Conservation (phyloP, 1,284 basidiomycete species). For the Apiotrichum sp. region DNA sequence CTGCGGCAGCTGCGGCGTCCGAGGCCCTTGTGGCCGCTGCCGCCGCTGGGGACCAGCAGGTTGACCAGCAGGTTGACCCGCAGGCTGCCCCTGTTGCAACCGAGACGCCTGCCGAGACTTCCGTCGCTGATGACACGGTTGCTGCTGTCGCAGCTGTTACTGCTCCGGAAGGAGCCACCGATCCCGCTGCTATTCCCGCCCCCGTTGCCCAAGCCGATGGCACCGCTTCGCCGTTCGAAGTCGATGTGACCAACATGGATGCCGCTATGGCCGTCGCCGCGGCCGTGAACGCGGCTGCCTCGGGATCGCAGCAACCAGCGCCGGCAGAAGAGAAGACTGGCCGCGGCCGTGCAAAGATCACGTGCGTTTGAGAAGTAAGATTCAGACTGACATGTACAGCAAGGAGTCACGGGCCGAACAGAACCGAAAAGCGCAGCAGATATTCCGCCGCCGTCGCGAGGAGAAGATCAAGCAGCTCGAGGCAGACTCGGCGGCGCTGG, state of each 20-base stretch:
- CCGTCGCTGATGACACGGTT: background rate
- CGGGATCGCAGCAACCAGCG: background rate
- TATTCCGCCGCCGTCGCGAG: constrained; percentile 40
- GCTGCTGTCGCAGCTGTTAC: background rate
- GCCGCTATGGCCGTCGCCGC: background rate
- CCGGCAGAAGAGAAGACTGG: background rate
- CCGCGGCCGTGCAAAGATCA: background rate
- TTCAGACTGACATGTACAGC: constrained; percentile 6
- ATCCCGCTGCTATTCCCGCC: too few species aligned
- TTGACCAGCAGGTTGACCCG: too few species aligned
- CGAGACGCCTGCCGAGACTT: too few species aligned
- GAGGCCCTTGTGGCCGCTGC: background rate
- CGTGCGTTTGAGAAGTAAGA: constrained; percentile 1
- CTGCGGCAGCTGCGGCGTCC: background rate
- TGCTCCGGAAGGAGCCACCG: background rate
- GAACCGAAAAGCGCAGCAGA: constrained; percentile 45
- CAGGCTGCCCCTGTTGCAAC: too few species aligned
- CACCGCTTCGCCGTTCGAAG: too few species aligned
- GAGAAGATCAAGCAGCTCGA: constrained; percentile 44
- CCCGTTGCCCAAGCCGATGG: too few species aligned
- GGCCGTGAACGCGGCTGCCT: background rate
- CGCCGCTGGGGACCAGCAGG: too few species aligned
- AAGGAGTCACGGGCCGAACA: constrained; percentile 39
- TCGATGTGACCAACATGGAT: background rate
- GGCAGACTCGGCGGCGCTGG: constrained; percentile 27